These are phyloP conservation scores for Botryotinia calthae DNA, from an alignment of 2,329 filamentous ascomycete genomes.

Conservation along the genomic window DNA sequence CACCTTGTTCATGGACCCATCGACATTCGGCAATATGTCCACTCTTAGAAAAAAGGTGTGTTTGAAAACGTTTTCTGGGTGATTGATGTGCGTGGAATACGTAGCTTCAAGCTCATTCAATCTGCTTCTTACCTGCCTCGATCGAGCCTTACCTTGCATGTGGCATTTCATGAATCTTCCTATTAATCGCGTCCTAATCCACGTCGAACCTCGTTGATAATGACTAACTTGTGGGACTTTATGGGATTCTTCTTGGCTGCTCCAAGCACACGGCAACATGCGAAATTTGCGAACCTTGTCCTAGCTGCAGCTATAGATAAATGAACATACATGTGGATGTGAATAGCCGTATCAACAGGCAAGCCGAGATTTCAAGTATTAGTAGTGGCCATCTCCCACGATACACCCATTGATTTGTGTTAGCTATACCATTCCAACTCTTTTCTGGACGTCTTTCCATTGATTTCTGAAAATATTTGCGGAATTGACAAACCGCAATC, in stretches of 20 bases:
- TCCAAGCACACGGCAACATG: conserved; percentile 12
- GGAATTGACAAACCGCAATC: conserved; percentile 18
- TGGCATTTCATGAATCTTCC: not conserved
- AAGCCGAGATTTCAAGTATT: conserved; percentile 7
- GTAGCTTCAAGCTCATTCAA: not conserved
- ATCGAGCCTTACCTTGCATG: not conserved
- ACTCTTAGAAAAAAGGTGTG: not conserved
- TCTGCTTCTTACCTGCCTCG: not conserved
- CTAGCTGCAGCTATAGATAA: not conserved
- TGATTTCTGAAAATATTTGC: not conserved
- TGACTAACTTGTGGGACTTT: not conserved
- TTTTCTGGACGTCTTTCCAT: not conserved
- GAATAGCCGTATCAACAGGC: not conserved
- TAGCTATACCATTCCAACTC: not conserved
- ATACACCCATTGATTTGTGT: not conserved
- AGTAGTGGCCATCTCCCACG: not conserved
- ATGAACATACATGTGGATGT: not conserved
- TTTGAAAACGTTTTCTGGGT: not conserved
- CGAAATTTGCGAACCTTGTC: not conserved
- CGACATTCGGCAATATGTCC: not conserved
- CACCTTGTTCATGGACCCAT: not conserved
- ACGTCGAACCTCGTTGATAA: not conserved
- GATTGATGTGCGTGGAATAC: not conserved
- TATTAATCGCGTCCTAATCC: not conserved
- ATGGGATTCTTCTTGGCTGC: not conserved